Evolutionary conservation across 495 filamentous ascomycete genomes (phyloP).

Genomic region (Melanomma pulvis-pyrius): DNA sequence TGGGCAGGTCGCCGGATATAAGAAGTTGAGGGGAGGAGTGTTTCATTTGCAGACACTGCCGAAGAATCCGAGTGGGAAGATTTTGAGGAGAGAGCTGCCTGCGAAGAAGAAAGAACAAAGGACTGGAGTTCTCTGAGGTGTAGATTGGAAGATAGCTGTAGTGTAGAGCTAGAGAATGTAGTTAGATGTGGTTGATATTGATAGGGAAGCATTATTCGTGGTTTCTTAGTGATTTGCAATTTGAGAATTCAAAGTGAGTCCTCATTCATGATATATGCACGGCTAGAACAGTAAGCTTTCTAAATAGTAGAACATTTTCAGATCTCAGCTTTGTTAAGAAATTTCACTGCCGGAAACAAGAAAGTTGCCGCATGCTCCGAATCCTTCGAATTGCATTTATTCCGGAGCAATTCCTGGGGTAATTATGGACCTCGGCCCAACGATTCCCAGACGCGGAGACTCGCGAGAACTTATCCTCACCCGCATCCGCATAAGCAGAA

Average conservation of each 20-base stretch:
- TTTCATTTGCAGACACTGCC: constrained; percentile 22
- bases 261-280: too few species aligned
- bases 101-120: constrained; percentile 19
- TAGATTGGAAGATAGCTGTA: background rate
- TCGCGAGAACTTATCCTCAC: constrained; percentile 7
- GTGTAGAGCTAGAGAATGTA: too few species aligned
- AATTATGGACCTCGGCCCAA: background rate
- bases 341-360: too few species aligned
- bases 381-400: background rate
- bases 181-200: too few species aligned
- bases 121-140: constrained; percentile 7
- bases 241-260: too few species aligned
- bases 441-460: constrained; percentile 1
- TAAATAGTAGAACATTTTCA: too few species aligned
- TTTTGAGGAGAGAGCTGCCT: constrained; percentile 22
- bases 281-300: too few species aligned
- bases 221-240: too few species aligned
- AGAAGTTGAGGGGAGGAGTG: constrained; percentile 30
- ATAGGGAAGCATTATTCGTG: too few species aligned
- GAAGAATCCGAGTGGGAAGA: constrained; percentile 29
- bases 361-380: background rate
- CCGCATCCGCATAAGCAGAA: background rate
- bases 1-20: constrained; percentile 17
- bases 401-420: constrained; percentile 2
- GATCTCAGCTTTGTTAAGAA: too few species aligned